Evolutionary conservation across 208 protist species (phyloP).

Genomic region (Trypanosoma congolense): DNA sequence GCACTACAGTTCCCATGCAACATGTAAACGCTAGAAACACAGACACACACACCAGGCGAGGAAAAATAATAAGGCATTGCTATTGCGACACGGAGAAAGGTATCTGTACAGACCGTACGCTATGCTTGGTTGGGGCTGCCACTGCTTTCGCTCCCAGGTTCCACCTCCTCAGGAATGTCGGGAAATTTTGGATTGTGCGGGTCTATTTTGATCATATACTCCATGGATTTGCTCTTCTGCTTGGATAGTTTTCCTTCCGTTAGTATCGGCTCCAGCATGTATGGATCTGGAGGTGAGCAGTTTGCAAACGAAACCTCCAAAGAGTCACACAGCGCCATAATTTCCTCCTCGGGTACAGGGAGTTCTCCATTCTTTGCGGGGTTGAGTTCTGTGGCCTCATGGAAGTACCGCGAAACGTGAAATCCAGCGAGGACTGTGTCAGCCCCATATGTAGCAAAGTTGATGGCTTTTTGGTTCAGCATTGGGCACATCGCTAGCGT

Average conservation of each 20-base stretch:
- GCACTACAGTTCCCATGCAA: not conserved
- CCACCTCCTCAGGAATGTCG: slow-evolving; percentile 80
- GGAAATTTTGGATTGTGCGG: slow-evolving; percentile 80
- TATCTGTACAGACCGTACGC: no score
- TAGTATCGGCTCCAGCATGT: slow-evolving; percentile 82
- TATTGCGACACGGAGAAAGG: no score
- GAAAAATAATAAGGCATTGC: not conserved
- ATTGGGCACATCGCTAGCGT: slow-evolving; percentile 76
- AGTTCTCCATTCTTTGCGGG: slow-evolving; percentile 75
- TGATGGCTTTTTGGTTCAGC: slow-evolving; percentile 86
- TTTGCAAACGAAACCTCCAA: slow-evolving; percentile 70
- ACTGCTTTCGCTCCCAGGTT: slow-evolving; percentile 16
- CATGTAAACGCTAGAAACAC: not conserved
- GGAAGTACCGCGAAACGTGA: slow-evolving; percentile 85
- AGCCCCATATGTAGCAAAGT: slow-evolving; percentile 80
- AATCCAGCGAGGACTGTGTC: slow-evolving; percentile 75
- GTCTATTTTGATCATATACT: slow-evolving; percentile 52
- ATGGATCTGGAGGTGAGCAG: slow-evolving; percentile 73
- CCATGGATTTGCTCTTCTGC: slow-evolving; percentile 56
- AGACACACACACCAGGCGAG: not conserved
- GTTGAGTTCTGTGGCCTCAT: slow-evolving; percentile 88
- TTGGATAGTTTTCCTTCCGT: slow-evolving; percentile 71
- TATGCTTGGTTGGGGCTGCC: not conserved
- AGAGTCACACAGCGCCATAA: slow-evolving; percentile 63
- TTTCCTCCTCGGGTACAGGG: slow-evolving; percentile 47